A percentile compares a stretch with the other conserved stretches of the same genome.
These are phyloP conservation scores for Myrmaecium sp. DNA, from an alignment of 2,329 filamentous ascomycete genomes.

Conservation along the genomic window DNA sequence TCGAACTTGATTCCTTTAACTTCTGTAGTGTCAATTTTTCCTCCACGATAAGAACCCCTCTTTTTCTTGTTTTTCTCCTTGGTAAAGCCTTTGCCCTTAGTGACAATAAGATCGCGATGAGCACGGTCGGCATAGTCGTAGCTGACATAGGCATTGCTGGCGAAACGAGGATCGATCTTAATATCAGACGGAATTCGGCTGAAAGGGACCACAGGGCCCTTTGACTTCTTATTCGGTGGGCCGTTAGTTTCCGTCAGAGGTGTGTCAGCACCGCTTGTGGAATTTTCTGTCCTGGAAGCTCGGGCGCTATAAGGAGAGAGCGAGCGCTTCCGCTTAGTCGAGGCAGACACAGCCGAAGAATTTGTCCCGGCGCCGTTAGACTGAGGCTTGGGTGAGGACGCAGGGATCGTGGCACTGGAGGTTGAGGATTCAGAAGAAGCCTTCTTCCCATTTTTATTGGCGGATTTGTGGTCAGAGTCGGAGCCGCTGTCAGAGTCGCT, in stretches of 20 bases:
- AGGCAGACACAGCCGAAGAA: too few species aligned
- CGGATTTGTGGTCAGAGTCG: constrained; percentile 1
- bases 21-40: constrained; percentile 64
- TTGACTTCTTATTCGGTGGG: constrained; percentile 18
- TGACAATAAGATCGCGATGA: constrained; percentile 74
- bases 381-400: constrained; percentile 10
- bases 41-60: constrained; percentile 76
- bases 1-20: constrained; percentile 92
- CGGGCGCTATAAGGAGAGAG: too few species aligned
- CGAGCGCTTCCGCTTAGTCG: too few species aligned
- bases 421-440: constrained; percentile 1
- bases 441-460: constrained; percentile 2
- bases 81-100: constrained; percentile 90
- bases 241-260: constrained; percentile 8
- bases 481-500: constrained; percentile 7
- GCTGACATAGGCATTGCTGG: constrained; percentile 64
- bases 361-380: too few species aligned
- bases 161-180: constrained; percentile 49
- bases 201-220: constrained; percentile 51
- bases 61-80: constrained; percentile 95
- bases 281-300: too few species aligned
- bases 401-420: constrained; percentile 21
- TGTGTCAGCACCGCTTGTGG: too few species aligned
- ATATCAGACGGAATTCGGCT: constrained; percentile 58
- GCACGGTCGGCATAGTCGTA: constrained; percentile 84